These are phyloP conservation scores for Anthracocystis panici-leucophaei DNA, from an alignment of 1,284 basidiomycete species.

Conservation along the genomic window DNA sequence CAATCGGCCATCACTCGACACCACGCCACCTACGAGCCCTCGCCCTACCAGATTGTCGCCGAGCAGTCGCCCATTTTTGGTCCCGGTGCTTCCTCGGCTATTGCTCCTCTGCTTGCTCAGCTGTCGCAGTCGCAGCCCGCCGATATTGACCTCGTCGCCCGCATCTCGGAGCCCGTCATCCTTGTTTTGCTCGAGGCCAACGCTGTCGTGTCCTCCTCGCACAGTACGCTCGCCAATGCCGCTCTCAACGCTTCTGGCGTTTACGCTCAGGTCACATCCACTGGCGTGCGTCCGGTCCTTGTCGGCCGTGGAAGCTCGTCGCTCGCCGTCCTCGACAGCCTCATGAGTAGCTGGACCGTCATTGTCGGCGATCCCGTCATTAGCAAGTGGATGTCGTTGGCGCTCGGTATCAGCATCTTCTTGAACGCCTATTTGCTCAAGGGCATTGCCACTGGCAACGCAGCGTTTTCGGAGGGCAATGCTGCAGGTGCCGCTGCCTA, in stretches of 20 bases:
- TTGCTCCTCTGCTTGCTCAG: constrained; percentile 59
- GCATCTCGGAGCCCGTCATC: constrained; percentile 72
- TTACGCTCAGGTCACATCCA: constrained; percentile 28
- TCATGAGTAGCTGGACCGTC: constrained; percentile 93
- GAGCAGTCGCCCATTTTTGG: constrained; percentile 49
- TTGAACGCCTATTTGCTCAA: constrained; percentile 95
- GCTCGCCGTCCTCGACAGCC: constrained; percentile 77
- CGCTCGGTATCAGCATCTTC: constrained; percentile 86
- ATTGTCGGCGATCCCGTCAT: constrained; percentile 94
- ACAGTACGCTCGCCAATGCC: constrained; percentile 52
- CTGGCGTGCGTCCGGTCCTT: constrained; percentile 24
- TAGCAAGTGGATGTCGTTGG: constrained; percentile 93
- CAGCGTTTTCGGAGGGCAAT: constrained; percentile 66
- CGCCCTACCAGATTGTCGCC: constrained; percentile 61
- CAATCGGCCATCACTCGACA: constrained; percentile 77
- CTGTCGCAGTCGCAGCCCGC: constrained; percentile 50
- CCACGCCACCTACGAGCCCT: constrained; percentile 67
- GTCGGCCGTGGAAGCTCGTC: constrained; percentile 43
- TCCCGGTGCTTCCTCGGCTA: constrained; percentile 35
- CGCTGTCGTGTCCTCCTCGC: constrained; percentile 31
- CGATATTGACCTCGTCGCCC: constrained; percentile 57
- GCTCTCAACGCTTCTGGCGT: constrained; percentile 61
- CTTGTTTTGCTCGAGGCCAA: constrained; percentile 77
- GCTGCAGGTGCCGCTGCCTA: constrained; percentile 68
- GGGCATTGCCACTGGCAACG: constrained; percentile 73